Evolutionary conservation across 345 rosid genomes (phyloP).

Genomic region (Salix dunnii): DNA sequence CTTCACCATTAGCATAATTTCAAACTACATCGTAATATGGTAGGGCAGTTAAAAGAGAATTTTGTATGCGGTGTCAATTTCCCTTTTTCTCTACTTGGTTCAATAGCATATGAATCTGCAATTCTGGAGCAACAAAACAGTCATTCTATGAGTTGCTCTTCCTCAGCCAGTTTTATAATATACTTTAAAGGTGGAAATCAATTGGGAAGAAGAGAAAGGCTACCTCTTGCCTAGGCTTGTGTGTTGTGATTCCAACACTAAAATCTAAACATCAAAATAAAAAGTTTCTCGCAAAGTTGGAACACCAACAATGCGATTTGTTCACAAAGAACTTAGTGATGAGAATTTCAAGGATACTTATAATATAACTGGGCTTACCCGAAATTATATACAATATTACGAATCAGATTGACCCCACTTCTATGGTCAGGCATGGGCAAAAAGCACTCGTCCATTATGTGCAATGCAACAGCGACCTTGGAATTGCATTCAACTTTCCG

Average conservation of each 20-base stretch:
- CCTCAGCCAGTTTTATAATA: neutral
- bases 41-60: neutral
- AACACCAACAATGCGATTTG: neutral
- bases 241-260: neutral
- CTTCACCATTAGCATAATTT: neutral
- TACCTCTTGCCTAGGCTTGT: neutral
- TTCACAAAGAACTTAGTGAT: neutral
- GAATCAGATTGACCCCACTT: conserved; percentile 85
- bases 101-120: neutral
- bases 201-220: neutral
- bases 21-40: neutral
- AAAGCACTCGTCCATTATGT: conserved; percentile 93
- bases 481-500: conserved; percentile 71
- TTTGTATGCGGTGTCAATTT: neutral
- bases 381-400: conserved; percentile 77
- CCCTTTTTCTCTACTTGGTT: neutral
- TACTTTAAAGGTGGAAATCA: neutral
- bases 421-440: conserved; percentile 76
- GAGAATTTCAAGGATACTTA: neutral
- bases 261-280: neutral
- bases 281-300: neutral
- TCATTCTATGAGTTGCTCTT: neutral
- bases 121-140: no score
- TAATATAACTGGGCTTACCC: conserved; percentile 47
- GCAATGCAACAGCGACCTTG: conserved; percentile 80